A percentile compares a stretch with the other conserved stretches of the same genome.
Evolutionary conservation across 306 rosid genomes (phyloP).

Genomic region (Rosa persica): DNA sequence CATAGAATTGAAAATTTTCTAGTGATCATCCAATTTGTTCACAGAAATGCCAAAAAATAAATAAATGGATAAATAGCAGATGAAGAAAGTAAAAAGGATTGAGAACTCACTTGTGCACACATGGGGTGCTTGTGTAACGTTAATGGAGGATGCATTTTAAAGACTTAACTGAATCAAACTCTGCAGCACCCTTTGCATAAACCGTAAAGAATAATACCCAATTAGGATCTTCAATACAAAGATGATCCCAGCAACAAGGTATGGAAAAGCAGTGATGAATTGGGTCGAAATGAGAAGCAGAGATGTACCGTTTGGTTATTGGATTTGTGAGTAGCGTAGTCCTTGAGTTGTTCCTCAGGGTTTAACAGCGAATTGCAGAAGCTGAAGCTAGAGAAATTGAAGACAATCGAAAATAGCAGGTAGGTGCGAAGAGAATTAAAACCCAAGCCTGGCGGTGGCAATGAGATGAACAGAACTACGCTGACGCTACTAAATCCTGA

Average conservation of each 20-base stretch:
- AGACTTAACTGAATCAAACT: constrained; percentile 24
- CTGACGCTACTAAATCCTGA: too few relatives aligned
- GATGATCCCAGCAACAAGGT: neutral
- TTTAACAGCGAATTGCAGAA: too few relatives aligned
- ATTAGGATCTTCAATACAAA: neutral
- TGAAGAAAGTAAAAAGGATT: neutral
- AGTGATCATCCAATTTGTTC: neutral
- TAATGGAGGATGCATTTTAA: constrained; percentile 81
- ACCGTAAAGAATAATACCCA: neutral
- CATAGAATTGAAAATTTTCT: neutral
- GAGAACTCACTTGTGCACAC: constrained; percentile 78
- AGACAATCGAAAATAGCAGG: too few relatives aligned
- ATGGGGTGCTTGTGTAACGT: constrained; percentile 92
- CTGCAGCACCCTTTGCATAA: constrained; percentile 27
- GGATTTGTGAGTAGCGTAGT: too few relatives aligned
- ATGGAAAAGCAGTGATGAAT: neutral
- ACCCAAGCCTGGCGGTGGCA: too few relatives aligned
- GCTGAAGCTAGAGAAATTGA: too few relatives aligned
- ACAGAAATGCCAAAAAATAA: neutral
- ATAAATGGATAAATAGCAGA: neutral
- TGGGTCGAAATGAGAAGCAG: neutral
- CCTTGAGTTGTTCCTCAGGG: too few relatives aligned
- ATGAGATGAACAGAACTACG: too few relatives aligned
- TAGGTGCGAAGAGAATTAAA: too few relatives aligned
- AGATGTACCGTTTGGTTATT: too few relatives aligned